phyloP scores from a whole-genome alignment of 2,329 filamentous ascomycete genomes.

The Sporothrix variecibatus region DNA sequence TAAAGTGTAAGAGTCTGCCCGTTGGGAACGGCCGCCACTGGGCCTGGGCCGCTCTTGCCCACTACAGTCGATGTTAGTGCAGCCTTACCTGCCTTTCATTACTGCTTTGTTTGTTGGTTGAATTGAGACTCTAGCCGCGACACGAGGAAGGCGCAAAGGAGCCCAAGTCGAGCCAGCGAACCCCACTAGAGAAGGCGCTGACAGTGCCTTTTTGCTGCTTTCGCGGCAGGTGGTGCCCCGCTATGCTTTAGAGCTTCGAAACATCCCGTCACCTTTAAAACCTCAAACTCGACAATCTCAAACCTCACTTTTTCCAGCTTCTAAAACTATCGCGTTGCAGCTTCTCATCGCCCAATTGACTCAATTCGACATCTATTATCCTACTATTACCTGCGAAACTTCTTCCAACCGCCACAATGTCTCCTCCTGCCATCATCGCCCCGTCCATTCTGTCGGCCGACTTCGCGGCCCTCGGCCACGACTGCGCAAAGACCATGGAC shows the following conservation, averaged over 20 bases:
- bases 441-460: constrained; percentile 98
- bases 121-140: not conserved
- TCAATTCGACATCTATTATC: not conserved
- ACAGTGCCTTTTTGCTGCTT: not conserved
- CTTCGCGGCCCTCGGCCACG: constrained; percentile 84
- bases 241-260: not conserved
- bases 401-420: constrained; percentile 55
- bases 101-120: not conserved
- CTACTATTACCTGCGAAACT: not conserved
- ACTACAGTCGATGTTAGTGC: not conserved
- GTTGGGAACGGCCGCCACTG: constrained; percentile 4
- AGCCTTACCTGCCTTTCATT: not conserved
- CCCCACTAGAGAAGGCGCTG: constrained; percentile 10
- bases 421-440: constrained; percentile 89
- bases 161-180: not conserved
- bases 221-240: not conserved
- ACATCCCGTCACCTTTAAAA: not conserved
- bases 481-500: constrained; percentile 82
- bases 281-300: not conserved
- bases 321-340: not conserved
- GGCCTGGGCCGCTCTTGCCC: constrained; percentile 7
- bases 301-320: not conserved
- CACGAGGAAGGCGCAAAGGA: constrained; percentile 5
- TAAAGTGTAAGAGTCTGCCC: not conserved
- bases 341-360: not conserved